Base-by-base conservation (phyloP, 2,329 filamentous ascomycete species). In the Aspergillus neoniger region DNA sequence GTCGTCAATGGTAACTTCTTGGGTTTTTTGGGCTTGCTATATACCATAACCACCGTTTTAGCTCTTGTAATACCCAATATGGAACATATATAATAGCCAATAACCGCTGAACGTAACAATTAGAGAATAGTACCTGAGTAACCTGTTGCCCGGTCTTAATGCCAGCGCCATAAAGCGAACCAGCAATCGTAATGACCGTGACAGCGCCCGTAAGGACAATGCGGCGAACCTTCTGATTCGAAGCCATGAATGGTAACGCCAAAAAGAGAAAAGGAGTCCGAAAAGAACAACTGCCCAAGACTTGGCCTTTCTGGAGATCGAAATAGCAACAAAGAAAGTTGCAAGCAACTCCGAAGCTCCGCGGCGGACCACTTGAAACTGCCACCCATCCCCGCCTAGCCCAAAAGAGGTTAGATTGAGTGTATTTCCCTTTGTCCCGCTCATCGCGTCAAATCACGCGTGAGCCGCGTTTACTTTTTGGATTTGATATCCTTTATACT, bases 151-250 rank as follows among this genome's bases (percentile, higher is more conserved):
- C 73, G 3, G 79, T 82, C 70, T 87, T 87, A 61, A 88, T 64
- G 6, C 81, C 81, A 19, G 86, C 86, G 23, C 86, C 86, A 66
- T 86, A 88, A 63, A 83, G 79, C 5, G 84, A 80, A 55, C 86
- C 86, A 1, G 80, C 81, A 6, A 82, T 82, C 1, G 85, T 86
- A 50, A 86, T 81, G 15, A 82, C 80, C 9, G 83, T 80, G 17
- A 88, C 80, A 3, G 82, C 79, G 38, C 78, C 81, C 1, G 86
- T 85, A 65, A 86, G 71, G 17, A 86, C 76, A 59, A 83, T 76
- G 15, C 82, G 79, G 28, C 82, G 79, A 7, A 83, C 64, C 57
- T 76, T 78, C 28, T 72, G 70, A 30, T 70, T 70, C 23, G 70
- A 66, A 8, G 68, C 62, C 70, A 75, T 72, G 47, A 30, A 30